These are phyloP conservation scores for Meyerozyma guilliermondii DNA, from an alignment of 1,139 yeast species.

Conservation along the genomic window DNA sequence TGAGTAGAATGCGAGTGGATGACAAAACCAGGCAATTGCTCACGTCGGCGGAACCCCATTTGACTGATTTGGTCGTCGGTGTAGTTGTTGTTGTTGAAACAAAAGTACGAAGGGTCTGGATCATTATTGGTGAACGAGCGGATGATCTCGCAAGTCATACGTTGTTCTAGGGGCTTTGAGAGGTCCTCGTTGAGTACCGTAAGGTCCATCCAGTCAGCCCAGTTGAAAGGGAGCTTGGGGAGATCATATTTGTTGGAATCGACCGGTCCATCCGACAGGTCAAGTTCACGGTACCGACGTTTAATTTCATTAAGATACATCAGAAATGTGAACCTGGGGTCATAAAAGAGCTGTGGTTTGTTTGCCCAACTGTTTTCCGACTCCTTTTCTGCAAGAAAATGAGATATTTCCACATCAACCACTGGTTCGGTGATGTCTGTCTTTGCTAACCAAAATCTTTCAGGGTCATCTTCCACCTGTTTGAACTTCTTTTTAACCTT, in stretches of 20 bases:
- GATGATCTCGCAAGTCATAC: constrained; percentile 11
- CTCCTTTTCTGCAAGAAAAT: constrained; percentile 14
- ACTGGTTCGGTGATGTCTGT: constrained; percentile 8
- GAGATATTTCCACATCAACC: constrained; percentile 5
- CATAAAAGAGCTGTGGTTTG: constrained; percentile 10
- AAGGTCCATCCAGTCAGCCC: constrained; percentile 18
- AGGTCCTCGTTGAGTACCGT: constrained; percentile 9
- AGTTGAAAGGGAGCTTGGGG: constrained; percentile 14
- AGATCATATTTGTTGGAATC: constrained; percentile 13
- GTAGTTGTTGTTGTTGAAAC: constrained; percentile 6
- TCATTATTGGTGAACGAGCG: constrained; percentile 9
- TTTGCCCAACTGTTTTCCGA: constrained; percentile 14
- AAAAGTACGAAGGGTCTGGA: constrained; percentile 15
- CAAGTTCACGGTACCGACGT: constrained; percentile 1
- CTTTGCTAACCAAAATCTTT: constrained; percentile 13
- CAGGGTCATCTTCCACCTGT: constrained; percentile 7
- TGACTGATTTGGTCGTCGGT: constrained; percentile 6
- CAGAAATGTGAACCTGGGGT: constrained; percentile 15
- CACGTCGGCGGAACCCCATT: constrained; percentile 9
- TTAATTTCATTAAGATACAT: constrained; percentile 10
- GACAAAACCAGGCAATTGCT: constrained; percentile 14
- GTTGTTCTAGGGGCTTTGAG: constrained; percentile 6
- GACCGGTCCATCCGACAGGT: constrained; percentile 3
- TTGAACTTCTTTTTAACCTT: constrained; percentile 5
- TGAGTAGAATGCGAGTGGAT: constrained; percentile 18